Evolutionary conservation across 345 rosid species (phyloP).

Genomic region (sweet orange (Citrus sinensis)): DNA sequence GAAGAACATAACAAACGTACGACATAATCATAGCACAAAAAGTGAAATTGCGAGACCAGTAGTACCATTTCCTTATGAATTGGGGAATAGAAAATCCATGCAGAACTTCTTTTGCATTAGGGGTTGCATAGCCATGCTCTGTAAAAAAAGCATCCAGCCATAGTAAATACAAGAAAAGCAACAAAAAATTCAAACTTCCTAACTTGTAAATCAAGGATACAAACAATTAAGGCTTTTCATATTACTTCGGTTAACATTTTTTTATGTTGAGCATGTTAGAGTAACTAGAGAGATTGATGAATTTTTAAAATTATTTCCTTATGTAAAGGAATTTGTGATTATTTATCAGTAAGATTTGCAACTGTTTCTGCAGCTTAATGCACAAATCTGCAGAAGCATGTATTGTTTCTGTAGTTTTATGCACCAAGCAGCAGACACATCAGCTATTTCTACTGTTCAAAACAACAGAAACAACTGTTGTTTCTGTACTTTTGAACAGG

Average conservation of each 20-base stretch:
- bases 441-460: too few relatives aligned
- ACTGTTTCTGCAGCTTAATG: too few relatives aligned
- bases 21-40: slow-evolving; percentile 96
- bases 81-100: slow-evolving; percentile 89
- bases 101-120: slow-evolving; percentile 61
- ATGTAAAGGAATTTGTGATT: too few relatives aligned
- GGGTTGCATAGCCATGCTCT: slow-evolving; percentile 82
- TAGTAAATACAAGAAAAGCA: slow-evolving; percentile 73
- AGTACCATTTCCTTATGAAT: slow-evolving; percentile 82
- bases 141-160: slow-evolving; percentile 72
- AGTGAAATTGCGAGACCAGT: slow-evolving; percentile 88
- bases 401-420: too few relatives aligned
- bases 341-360: too few relatives aligned
- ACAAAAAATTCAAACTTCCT: slow-evolving; percentile 62
- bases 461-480: too few relatives aligned
- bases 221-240: not conserved
- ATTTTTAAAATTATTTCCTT: too few relatives aligned
- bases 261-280: too few relatives aligned
- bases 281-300: too few relatives aligned
- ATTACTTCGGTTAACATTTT: not conserved
- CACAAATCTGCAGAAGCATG: too few relatives aligned
- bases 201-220: not conserved
- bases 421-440: too few relatives aligned
- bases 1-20: slow-evolving; percentile 40
- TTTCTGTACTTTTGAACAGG: too few relatives aligned